Conservation (phyloP, 2,329 filamentous ascomycete species). For the Paracorniculantispora psalliotae region DNA sequence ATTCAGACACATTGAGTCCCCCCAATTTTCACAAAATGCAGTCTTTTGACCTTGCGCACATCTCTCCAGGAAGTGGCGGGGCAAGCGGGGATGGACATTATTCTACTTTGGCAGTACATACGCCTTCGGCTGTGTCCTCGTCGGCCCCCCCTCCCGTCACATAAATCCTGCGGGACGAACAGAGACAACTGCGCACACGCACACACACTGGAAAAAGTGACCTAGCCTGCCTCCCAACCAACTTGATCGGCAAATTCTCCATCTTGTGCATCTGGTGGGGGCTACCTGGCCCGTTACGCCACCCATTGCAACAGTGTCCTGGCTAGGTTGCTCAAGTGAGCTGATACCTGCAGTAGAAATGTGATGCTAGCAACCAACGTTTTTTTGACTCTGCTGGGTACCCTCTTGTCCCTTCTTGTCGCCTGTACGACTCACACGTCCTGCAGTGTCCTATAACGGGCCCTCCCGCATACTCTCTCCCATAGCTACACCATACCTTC, state of each 20-base stretch:
- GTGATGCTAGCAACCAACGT: constrained; percentile 4
- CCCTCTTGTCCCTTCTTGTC: background rate
- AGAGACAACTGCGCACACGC: no score
- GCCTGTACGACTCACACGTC: constrained; percentile 1
- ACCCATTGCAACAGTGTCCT: constrained; percentile 5
- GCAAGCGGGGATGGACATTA: background rate
- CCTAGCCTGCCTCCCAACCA: background rate
- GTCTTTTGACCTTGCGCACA: background rate
- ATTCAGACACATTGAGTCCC: background rate
- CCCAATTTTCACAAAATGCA: background rate
- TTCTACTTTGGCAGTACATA: background rate
- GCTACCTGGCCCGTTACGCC: constrained; percentile 3
- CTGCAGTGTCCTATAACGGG: constrained; percentile 3
- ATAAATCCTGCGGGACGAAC: background rate
- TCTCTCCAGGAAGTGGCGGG: background rate
- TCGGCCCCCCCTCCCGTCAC: background rate
- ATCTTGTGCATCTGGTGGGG: constrained; percentile 4
- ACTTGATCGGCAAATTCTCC: background rate
- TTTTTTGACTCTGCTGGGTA: background rate
- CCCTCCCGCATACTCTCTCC: background rate
- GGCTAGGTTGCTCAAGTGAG: background rate
- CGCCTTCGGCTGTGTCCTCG: background rate
- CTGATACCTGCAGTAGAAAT: constrained; percentile 2
- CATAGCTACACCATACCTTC: background rate
- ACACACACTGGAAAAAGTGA: background rate